These are phyloP conservation scores for Pyropia yezoensis DNA, from an alignment of 23 red algal species.

Conservation along the genomic window DNA sequence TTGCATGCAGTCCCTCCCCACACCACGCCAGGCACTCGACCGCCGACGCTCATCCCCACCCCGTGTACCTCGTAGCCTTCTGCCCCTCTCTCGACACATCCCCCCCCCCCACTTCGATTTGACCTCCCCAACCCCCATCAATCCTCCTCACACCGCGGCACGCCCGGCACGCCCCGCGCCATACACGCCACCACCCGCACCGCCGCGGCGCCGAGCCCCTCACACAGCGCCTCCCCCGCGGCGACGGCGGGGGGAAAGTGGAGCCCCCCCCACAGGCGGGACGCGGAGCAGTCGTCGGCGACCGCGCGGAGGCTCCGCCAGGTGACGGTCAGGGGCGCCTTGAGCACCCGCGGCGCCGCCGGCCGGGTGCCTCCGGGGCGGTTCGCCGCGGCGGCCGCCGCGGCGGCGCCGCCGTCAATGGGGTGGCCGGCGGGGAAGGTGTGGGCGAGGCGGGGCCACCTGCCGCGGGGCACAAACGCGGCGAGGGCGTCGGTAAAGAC, in stretches of 20 bases:
- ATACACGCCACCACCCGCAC: background rate
- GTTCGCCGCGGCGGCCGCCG: too few species aligned
- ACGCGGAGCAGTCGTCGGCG: slow-evolving; percentile 17
- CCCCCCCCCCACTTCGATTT: too few species aligned
- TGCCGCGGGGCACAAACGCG: background rate
- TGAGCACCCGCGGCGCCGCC: background rate
- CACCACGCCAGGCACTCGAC: too few species aligned
- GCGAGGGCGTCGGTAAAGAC: slow-evolving; percentile 10
- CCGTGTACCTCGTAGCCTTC: too few species aligned
- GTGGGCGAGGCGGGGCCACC: background rate
- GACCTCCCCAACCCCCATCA: too few species aligned
- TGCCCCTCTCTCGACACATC: too few species aligned
- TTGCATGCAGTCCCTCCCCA: too few species aligned
- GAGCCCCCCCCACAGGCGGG: slow-evolving; percentile 18
- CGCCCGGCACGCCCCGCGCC: too few species aligned
- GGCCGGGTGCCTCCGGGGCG: too few species aligned
- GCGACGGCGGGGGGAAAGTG: slow-evolving; percentile 22
- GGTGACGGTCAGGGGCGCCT: slow-evolving; percentile 2
- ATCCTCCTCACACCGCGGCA: too few species aligned
- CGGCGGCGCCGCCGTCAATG: background rate
- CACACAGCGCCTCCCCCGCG: slow-evolving; percentile 11
- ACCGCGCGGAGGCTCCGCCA: background rate
- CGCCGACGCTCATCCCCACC: too few species aligned
- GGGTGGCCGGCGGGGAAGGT: slow-evolving; percentile 7
- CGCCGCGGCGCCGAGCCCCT: slow-evolving; percentile 1